Percentiles rank a stretch among this genome's conserved stretches.
phyloP scores from a whole-genome alignment of 2,329 filamentous ascomycete species.

The Sporothrix globosa region DNA sequence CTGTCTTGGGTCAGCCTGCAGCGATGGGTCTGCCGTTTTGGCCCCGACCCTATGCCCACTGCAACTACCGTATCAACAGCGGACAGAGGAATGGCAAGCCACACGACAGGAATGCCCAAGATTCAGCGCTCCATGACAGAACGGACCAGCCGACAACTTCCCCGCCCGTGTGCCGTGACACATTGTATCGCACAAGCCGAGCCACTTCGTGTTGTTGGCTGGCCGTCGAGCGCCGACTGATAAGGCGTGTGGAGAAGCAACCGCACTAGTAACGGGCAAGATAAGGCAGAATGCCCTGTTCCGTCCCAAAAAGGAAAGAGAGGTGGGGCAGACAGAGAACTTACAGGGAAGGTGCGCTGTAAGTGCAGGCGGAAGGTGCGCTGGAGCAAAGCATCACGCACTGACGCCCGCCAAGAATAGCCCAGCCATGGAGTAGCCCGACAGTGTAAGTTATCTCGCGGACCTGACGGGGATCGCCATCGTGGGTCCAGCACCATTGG shows the following conservation, averaged over 20 bases:
- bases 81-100: neutral
- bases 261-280: neutral
- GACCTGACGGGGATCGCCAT: conserved; percentile 6
- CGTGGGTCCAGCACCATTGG: neutral
- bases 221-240: neutral
- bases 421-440: neutral
- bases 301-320: conserved; percentile 17
- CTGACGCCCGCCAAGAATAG: conserved; percentile 5
- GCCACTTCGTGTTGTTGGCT: neutral
- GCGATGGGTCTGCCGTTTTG: neutral
- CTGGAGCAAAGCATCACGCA: neutral
- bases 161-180: conserved; percentile 15
- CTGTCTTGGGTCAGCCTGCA: neutral
- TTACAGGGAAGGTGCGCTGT: conserved; percentile 23
- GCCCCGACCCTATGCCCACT: neutral
- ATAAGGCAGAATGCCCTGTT: conserved; percentile 2
- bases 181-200: neutral
- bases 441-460: conserved; percentile 15
- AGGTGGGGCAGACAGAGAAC: conserved; percentile 6
- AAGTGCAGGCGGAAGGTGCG: conserved; percentile 21
- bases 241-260: conserved; percentile 14
- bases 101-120: neutral
- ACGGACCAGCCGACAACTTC: neutral
- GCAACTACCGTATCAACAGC: neutral
- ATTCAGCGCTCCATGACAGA: neutral